Evolutionary conservation across 345 rosid species (phyloP).

Genomic region (Barbarea vulgaris): DNA sequence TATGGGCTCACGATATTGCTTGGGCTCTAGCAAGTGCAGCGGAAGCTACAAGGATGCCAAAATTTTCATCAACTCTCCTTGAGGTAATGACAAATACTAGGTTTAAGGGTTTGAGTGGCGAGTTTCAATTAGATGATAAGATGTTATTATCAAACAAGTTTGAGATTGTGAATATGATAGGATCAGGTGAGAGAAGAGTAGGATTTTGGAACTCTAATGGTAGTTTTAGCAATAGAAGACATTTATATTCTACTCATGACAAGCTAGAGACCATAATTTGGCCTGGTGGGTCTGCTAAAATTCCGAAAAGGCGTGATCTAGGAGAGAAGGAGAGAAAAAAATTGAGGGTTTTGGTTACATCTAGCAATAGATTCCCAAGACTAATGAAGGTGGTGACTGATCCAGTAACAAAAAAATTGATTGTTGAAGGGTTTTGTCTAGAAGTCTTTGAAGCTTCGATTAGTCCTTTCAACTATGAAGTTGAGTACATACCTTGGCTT

Average conservation of each 20-base stretch:
- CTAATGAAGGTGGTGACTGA: conserved; percentile 21
- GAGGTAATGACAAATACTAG: conserved; percentile 26
- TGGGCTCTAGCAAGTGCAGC: conserved; percentile 39
- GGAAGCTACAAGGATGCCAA: conserved; percentile 13
- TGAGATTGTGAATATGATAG: conserved; percentile 47
- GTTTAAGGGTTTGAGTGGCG: conserved; percentile 45
- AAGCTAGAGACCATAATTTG: conserved; percentile 38
- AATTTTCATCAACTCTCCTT: conserved; percentile 29
- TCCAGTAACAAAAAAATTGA: conserved; percentile 10
- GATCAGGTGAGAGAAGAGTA: conserved; percentile 34
- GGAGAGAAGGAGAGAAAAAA: conserved; percentile 3
- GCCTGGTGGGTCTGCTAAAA: conserved; percentile 43
- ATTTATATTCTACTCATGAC: conserved; percentile 17
- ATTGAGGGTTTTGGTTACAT: conserved; percentile 45
- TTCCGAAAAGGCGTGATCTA: conserved; percentile 18
- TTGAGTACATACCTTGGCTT: conserved; percentile 28
- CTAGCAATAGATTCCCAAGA: conserved; percentile 33
- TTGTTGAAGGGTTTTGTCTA: conserved; percentile 25
- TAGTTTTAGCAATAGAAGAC: conserved; percentile 31
- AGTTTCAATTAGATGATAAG: conserved; percentile 24
- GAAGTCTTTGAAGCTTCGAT: conserved; percentile 32
- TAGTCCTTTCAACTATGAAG: conserved; percentile 22
- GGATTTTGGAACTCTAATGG: conserved; percentile 41
- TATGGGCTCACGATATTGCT: conserved; percentile 46
- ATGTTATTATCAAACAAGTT: conserved; percentile 26